Evolutionary conservation across 2,329 filamentous ascomycete species (phyloP).

Genomic region (Aureobasidium sp.): DNA sequence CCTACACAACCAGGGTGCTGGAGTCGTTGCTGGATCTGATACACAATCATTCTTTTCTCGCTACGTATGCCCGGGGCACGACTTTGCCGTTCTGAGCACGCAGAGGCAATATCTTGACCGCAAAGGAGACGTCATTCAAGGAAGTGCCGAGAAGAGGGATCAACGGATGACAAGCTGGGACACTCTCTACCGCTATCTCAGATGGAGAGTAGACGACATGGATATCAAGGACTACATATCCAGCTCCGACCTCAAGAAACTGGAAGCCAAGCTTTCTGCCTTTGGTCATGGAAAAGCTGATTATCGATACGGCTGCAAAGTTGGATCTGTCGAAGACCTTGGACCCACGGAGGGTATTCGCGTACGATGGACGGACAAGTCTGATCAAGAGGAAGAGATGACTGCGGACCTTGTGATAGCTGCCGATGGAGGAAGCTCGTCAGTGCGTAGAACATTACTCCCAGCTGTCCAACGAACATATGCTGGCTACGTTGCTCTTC

Average conservation of each 20-base stretch:
- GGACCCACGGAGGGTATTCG: conserved; percentile 18
- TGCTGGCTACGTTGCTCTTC: conserved; percentile 28
- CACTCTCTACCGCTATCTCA: conserved; percentile 38
- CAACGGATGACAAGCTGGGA: conserved; percentile 47
- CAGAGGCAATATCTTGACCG: conserved; percentile 25
- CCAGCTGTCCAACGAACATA: conserved; percentile 26
- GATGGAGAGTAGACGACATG: conserved; percentile 40
- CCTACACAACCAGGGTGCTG: conserved; percentile 44
- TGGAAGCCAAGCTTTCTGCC: neutral
- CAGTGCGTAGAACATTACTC: conserved; percentile 22
- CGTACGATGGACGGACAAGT: conserved; percentile 24
- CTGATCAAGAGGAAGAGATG: conserved; percentile 19
- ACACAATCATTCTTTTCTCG: conserved; percentile 36
- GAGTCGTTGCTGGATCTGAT: conserved; percentile 42
- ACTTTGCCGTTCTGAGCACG: conserved; percentile 25
- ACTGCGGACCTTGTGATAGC: conserved; percentile 36
- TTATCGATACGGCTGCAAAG: conserved; percentile 28
- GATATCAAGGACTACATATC: conserved; percentile 25
- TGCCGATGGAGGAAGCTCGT: conserved; percentile 36
- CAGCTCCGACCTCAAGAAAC: conserved; percentile 5
- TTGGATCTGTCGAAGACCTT: conserved; percentile 22
- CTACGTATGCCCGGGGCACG: conserved; percentile 35
- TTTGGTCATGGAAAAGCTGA: conserved; percentile 18
- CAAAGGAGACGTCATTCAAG: conserved; percentile 24
- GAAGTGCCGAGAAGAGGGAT: conserved; percentile 26